phyloP scores from a whole-genome alignment of 345 rosid genomes.

The Citrus mangshanensis region DNA sequence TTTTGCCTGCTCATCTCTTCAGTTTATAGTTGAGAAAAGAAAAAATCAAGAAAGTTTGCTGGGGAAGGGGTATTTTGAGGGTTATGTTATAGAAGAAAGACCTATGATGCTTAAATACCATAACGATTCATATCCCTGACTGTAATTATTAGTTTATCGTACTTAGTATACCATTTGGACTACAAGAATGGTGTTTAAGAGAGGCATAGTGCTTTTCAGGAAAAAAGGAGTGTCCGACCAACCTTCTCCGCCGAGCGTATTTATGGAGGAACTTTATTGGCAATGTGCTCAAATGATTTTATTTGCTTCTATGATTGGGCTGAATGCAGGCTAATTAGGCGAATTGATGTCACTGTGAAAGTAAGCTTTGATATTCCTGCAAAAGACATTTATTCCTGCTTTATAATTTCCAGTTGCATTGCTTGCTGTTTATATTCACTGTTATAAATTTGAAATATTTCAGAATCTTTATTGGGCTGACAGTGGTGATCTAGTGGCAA shows the following conservation, averaged over 20 bases:
- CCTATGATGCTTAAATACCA: background rate
- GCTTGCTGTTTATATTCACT: background rate
- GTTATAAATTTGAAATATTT: conserved; percentile 19
- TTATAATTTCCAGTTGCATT: background rate
- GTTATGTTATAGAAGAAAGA: background rate
- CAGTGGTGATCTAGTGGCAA: conserved; percentile 94
- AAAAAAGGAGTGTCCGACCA: conserved; percentile 85
- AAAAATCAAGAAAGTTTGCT: background rate
- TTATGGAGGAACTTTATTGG: conserved; percentile 87
- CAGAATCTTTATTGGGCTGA: conserved; percentile 99
- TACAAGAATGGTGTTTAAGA: conserved; percentile 12
- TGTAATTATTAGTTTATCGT: background rate
- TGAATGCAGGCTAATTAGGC: conserved; percentile 94
- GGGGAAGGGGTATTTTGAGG: background rate
- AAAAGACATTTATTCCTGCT: background rate
- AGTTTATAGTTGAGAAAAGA: background rate
- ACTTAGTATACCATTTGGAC: background rate
- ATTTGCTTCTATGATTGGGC: conserved; percentile 99
- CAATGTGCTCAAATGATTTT: conserved; percentile 97
- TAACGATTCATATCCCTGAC: background rate
- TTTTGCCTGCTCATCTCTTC: background rate
- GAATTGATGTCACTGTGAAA: conserved; percentile 96
- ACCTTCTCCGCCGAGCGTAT: conserved; percentile 93
- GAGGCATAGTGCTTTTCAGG: conserved; percentile 52
- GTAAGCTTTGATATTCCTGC: conserved; percentile 40